Evolutionary conservation across 164 flowering plant species (phyloP), one percentile per base, ranked within the genome.

Genomic region (Chimonanthus salicifolius): DNA sequence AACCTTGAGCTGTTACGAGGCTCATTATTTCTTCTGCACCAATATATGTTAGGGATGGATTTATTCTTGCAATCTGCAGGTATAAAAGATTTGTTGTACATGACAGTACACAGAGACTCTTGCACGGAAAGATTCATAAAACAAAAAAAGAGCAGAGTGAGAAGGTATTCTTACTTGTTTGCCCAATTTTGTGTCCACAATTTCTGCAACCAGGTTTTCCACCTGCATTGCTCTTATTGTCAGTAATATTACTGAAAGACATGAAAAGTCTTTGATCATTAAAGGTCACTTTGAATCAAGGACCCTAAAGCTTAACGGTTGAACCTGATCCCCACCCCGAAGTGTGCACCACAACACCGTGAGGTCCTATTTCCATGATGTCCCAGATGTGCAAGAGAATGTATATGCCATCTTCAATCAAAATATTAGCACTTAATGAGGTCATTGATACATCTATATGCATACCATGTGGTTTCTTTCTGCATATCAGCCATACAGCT

Each of bases 1-100:
- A 48, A 95, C 99, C 97, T 88, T 95, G 99, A 82, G 99, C 98
- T 71, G 97, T 93, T 51, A 95, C 99, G 16, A 93, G 97, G 84
- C 99, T 88, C 98, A 95, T 95, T 76, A 95, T 75, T 88, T 95
- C 97, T 88, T 91, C 94, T 33, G 98, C 92, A 15, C 98, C 97
- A 64, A 95, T 86, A 71, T 88, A 91, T 51, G 99, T 89, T 64
- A 95, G 82, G 46, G 90, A 85, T 62, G 99, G 99, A 79, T 87
- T 95, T 74, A 88, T 88, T 82, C 88, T 85, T 67, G 91, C 79
- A 64, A 95, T 84, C 99, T 95, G 85, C 44, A 80, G 46, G 15
- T n/a, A 74, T 45, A 60, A n/a, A 21, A 74, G 47, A 48, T 64
- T 4, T 54, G 47, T 43, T 6, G 20, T 7, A 69, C 49, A 47